These are phyloP conservation scores for Bipolaris gigantea DNA, from an alignment of 2,329 filamentous ascomycete genomes.

Conservation along the genomic window DNA sequence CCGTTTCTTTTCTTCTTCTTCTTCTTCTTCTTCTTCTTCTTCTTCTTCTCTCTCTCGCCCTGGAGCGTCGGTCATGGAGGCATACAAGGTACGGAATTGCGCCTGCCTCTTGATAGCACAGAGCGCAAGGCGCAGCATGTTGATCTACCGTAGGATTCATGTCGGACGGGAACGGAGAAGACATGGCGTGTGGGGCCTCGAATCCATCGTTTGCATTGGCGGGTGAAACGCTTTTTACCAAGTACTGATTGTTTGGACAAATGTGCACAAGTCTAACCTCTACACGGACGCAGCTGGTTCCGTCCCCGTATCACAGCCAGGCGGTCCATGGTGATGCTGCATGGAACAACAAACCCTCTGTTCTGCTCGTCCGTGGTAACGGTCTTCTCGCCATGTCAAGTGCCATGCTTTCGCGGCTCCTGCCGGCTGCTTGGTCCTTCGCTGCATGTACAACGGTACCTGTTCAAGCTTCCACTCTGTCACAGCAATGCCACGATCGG, in stretches of 20 bases:
- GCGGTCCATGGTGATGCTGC: not conserved
- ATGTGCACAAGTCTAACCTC: not conserved
- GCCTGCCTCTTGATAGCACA: not conserved
- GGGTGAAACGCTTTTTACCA: no score
- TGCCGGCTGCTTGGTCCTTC: not conserved
- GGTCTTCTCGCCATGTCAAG: not conserved
- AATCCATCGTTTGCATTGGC: not conserved
- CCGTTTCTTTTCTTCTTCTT: no score
- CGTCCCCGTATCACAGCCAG: not conserved
- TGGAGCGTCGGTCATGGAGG: no score
- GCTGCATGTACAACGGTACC: not conserved
- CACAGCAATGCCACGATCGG: not conserved
- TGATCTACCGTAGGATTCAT: not conserved
- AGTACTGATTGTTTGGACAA: not conserved
- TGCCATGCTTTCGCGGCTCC: not conserved
- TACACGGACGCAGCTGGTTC: not conserved
- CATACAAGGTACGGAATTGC: no score
- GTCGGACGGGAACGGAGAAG: not conserved
- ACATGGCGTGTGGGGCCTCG: not conserved
- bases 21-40: no score
- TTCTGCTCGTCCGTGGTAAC: not conserved
- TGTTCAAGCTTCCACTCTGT: not conserved
- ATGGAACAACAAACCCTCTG: not conserved
- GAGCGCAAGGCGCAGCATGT: not conserved
- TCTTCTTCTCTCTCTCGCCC: no score